A percentile compares a stretch with the other conserved stretches of the same genome.
phyloP scores from a whole-genome alignment of 495 filamentous ascomycete species.

The Trichoderma erinaceum region DNA sequence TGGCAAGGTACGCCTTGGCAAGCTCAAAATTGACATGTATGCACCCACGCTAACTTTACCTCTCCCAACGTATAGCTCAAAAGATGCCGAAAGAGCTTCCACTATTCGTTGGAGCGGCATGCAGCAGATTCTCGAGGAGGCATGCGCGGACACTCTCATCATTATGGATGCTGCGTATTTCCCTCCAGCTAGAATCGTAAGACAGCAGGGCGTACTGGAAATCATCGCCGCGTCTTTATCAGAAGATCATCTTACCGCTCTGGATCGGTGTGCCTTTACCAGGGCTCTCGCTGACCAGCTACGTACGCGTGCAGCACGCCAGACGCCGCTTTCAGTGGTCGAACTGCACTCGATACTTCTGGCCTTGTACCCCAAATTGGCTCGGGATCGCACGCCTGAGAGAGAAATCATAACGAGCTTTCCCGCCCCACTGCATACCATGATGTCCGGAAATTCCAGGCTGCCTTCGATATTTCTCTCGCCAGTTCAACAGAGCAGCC shows the following conservation, averaged over 20 bases:
- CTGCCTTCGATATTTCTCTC: conserved; percentile 43
- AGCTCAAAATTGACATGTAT: neutral
- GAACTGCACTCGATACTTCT: conserved; percentile 43
- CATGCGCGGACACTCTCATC: conserved; percentile 40
- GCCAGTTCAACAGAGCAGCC: conserved; percentile 27
- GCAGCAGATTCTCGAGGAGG: conserved; percentile 41
- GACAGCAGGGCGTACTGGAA: conserved; percentile 40
- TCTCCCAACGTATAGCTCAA: conserved; percentile 28
- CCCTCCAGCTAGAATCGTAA: conserved; percentile 36
- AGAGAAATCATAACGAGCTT: conserved; percentile 35
- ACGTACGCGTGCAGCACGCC: conserved; percentile 29
- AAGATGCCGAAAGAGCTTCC: conserved; percentile 32
- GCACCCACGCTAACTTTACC: neutral
- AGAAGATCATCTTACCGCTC: conserved; percentile 36
- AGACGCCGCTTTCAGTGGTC: conserved; percentile 39
- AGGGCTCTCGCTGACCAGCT: conserved; percentile 38
- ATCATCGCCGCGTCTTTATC: conserved; percentile 42
- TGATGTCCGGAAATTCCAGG: conserved; percentile 37
- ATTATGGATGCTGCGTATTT: conserved; percentile 47
- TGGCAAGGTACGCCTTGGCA: conserved; percentile 33
- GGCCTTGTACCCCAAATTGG: conserved; percentile 36
- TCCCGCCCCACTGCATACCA: conserved; percentile 42
- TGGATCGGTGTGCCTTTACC: conserved; percentile 40
- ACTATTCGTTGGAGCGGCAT: conserved; percentile 43
- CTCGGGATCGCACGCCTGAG: conserved; percentile 37